Percentiles rank a stretch among this genome's conserved stretches.
Conservation (phyloP, 1,284 basidiomycete species). For the Singerocomus inundabilis region DNA sequence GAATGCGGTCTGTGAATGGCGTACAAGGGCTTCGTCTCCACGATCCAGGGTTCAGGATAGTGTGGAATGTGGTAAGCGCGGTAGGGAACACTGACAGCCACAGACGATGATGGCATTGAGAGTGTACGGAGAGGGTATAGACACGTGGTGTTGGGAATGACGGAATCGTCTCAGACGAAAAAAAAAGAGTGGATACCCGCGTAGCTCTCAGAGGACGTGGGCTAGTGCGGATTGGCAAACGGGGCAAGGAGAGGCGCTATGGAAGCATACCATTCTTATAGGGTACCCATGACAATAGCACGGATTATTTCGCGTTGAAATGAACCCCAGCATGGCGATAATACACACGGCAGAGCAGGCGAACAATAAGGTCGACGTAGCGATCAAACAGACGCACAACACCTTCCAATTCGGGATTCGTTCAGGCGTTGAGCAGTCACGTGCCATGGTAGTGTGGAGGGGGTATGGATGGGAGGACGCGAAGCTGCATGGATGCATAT, state of each 20-base stretch:
- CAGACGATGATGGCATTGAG: slow-evolving; percentile 16
- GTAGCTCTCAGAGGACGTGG: slow-evolving; percentile 25
- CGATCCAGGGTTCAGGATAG: slow-evolving; percentile 25
- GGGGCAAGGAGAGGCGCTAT: not conserved
- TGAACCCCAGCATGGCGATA: not conserved
- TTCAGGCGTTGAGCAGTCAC: too few species aligned
- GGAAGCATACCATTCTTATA: slow-evolving; percentile 14
- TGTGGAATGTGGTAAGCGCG: slow-evolving; percentile 16
- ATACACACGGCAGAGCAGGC: not conserved
- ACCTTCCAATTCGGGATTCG: slow-evolving; percentile 14
- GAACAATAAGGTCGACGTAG: slow-evolving; percentile 11
- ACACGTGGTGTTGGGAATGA: not conserved
- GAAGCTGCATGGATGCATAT: too few species aligned
- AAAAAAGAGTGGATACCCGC: slow-evolving; percentile 25
- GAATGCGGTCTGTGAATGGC: not conserved
- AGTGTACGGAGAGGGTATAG: not conserved
- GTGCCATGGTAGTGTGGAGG: too few species aligned
- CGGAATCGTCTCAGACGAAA: slow-evolving; percentile 31
- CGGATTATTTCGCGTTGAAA: not conserved
- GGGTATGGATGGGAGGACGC: too few species aligned
- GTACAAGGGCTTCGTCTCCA: slow-evolving; percentile 28
- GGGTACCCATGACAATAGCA: slow-evolving; percentile 19
- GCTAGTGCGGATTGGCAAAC: slow-evolving; percentile 9
- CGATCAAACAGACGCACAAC: slow-evolving; percentile 11
- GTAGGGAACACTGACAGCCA: slow-evolving; percentile 7